phyloP scores from a whole-genome alignment of 768 basidiomycete genomes.

The Lentinula aciculospora region DNA sequence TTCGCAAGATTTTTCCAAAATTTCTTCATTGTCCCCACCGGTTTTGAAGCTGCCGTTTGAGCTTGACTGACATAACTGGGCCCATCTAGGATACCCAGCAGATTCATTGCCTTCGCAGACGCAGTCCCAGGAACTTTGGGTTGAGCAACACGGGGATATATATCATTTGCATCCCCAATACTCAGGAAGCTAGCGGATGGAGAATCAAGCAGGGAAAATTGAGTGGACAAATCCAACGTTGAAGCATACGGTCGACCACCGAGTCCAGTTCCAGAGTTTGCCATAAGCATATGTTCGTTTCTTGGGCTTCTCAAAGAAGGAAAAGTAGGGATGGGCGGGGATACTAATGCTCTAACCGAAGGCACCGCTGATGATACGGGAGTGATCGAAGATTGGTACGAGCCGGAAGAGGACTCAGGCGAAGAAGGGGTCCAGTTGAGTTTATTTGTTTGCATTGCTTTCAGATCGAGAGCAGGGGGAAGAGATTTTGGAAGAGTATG shows the following conservation, averaged over 20 bases:
- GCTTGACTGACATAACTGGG: background rate
- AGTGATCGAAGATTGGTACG: background rate
- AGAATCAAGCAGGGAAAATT: background rate
- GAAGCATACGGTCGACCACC: background rate
- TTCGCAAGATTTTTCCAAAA: background rate
- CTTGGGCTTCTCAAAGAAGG: background rate
- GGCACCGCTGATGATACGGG: background rate
- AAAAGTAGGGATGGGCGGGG: background rate
- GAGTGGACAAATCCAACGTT: background rate
- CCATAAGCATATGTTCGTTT: background rate
- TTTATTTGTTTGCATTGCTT: background rate
- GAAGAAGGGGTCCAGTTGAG: background rate
- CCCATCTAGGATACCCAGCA: background rate
- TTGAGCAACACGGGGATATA: background rate
- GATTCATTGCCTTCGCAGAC: background rate
- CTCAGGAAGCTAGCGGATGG: background rate
- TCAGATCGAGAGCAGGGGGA: background rate
- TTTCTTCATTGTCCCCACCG: background rate
- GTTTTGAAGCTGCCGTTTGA: background rate
- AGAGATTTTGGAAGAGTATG: background rate
- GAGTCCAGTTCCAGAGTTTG: background rate
- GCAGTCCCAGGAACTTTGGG: background rate
- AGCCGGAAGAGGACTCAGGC: background rate
- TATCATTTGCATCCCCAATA: background rate
- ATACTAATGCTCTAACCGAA: background rate